Conservation (phyloP, 306 rosid species). For the Castanopsis chinensis region DNA sequence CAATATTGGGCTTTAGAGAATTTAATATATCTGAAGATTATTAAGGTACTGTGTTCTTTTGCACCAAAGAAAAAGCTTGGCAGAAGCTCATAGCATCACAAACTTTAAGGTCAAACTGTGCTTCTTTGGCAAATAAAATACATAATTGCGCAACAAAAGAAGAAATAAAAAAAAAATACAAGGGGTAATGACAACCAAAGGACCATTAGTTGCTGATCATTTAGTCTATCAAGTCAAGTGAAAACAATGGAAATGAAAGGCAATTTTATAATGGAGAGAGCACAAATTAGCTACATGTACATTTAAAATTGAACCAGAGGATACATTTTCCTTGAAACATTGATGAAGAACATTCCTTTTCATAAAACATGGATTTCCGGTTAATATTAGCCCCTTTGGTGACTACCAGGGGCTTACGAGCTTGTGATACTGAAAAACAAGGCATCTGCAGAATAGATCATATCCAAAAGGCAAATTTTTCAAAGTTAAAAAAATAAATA, state of each 20-base stretch:
- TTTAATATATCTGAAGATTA: conserved; percentile 59
- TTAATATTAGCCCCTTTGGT: conserved; percentile 46
- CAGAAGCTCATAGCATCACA: conserved; percentile 3
- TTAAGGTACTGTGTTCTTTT: conserved; percentile 38
- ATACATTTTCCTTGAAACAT: conserved; percentile 63
- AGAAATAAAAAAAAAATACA: background rate
- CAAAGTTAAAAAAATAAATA: background rate
- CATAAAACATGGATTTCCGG: conserved; percentile 55
- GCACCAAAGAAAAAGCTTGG: conserved; percentile 1
- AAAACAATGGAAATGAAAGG: background rate
- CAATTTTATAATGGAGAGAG: conserved; percentile 2
- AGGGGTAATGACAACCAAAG: conserved; percentile 1
- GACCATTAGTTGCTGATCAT: background rate
- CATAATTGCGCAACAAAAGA: background rate
- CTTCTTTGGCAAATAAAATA: background rate
- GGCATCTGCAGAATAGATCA: conserved; percentile 38
- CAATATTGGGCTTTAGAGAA: conserved; percentile 55
- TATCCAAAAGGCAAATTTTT: background rate
- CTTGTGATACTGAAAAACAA: conserved; percentile 44
- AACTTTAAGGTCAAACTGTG: conserved; percentile 11
- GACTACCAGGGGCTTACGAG: conserved; percentile 24
- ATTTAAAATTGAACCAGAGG: conserved; percentile 27
- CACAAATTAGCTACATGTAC: background rate
- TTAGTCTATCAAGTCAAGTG: background rate
- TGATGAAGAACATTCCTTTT: conserved; percentile 43